These are phyloP conservation scores for Trichophyton verrucosum DNA, from an alignment of 2,329 filamentous ascomycete genomes.

Conservation along the genomic window DNA sequence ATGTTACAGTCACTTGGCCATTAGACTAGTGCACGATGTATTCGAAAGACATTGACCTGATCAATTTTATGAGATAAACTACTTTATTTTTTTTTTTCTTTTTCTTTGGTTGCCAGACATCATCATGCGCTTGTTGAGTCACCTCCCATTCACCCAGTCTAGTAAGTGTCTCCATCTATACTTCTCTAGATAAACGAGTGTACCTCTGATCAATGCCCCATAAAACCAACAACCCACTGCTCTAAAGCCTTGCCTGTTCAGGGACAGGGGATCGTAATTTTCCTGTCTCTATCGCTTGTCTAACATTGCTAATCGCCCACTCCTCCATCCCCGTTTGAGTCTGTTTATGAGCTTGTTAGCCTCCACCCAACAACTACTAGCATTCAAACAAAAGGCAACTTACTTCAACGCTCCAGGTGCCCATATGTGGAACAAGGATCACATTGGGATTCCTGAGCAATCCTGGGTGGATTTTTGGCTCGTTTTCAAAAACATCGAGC, in stretches of 20 bases:
- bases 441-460: conserved; percentile 58
- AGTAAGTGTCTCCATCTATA: neutral
- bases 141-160: neutral
- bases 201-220: neutral
- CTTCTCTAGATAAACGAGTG: neutral
- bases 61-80: neutral
- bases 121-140: neutral
- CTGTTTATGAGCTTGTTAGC: conserved; percentile 19
- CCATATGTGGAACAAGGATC: conserved; percentile 72
- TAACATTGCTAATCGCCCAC: conserved; percentile 61
- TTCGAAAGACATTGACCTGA: neutral
- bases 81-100: no score
- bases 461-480: conserved; percentile 63
- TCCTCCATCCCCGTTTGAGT: conserved; percentile 55
- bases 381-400: conserved; percentile 9
- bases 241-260: conserved; percentile 45
- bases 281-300: conserved; percentile 48
- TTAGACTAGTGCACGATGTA: neutral
- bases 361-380: neutral
- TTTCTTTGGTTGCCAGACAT: neutral
- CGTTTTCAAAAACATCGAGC: conserved; percentile 72
- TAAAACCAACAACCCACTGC: neutral
- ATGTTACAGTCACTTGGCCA: neutral
- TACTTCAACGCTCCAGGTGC: conserved; percentile 62
- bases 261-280: conserved; percentile 57